Evolutionary conservation across 805 yeast species (phyloP).

Genomic region (Spathaspora passalidarum): DNA sequence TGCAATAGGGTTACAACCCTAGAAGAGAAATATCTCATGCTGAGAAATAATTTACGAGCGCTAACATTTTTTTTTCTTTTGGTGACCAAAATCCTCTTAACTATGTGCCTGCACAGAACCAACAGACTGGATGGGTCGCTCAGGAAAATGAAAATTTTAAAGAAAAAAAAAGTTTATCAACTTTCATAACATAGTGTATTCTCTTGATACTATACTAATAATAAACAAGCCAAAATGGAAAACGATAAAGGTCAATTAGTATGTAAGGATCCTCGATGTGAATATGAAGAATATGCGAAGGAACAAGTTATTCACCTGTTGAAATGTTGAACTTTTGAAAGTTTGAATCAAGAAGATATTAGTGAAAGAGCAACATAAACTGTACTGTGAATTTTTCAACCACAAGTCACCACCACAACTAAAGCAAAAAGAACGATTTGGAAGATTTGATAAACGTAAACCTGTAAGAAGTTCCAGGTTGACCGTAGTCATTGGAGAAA

Average conservation of each 20-base stretch:
- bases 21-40: not conserved
- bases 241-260: constrained; percentile 99
- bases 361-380: too few species aligned
- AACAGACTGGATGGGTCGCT: not conserved
- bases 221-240: constrained; percentile 70
- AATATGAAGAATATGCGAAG: not conserved
- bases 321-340: not conserved
- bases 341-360: not conserved
- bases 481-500: too few species aligned
- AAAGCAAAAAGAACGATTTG: too few species aligned
- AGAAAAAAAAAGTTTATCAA: constrained; percentile 5
- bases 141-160: constrained; percentile 8
- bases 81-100: not conserved
- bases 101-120: constrained; percentile 2
- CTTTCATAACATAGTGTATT: not conserved
- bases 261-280: constrained; percentile 43
- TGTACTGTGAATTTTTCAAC: not conserved
- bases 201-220: constrained; percentile 3
- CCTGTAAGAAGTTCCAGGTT: too few species aligned
- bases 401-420: not conserved
- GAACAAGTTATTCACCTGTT: not conserved
- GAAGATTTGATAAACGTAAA: too few species aligned
- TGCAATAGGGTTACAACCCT: constrained; percentile 3
- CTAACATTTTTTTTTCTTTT: not conserved
- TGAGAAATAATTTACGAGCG: not conserved